A percentile compares a stretch with the other conserved stretches of the same genome.
These are phyloP conservation scores for Phycomyces blakesleeanus DNA, from an alignment of 192 early-diverging fungal genomes.

Conservation along the genomic window DNA sequence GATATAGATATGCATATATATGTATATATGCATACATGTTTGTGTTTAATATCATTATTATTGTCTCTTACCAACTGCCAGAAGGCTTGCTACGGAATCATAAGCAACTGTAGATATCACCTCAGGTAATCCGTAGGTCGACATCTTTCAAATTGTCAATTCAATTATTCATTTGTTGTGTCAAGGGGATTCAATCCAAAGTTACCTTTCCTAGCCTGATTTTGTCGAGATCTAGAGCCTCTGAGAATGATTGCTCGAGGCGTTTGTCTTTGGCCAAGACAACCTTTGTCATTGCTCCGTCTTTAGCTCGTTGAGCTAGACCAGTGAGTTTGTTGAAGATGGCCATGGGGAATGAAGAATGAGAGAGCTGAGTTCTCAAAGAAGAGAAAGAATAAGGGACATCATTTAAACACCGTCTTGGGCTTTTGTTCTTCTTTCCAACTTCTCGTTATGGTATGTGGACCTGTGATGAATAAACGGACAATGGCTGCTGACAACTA, in stretches of 20 bases:
- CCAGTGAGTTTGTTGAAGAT: slow-evolving; percentile 32
- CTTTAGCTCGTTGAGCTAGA: slow-evolving; percentile 27
- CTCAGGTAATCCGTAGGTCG: slow-evolving; percentile 40
- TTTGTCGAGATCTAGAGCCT: slow-evolving; percentile 3
- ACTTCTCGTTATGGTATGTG: too few species aligned
- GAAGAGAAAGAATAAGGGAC: background rate
- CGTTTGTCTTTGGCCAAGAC: slow-evolving; percentile 28
- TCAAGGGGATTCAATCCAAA: background rate
- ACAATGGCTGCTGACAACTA: background rate
- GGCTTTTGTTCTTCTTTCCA: slow-evolving; percentile 5
- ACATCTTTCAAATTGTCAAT: slow-evolving; percentile 14
- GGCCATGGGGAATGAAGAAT: slow-evolving; percentile 20
- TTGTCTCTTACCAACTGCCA: slow-evolving; percentile 55
- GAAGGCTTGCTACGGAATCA: slow-evolving; percentile 49
- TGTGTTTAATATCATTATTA: too few species aligned
- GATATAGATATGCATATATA: too few species aligned
- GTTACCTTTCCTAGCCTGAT: slow-evolving; percentile 10
- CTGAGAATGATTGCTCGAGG: slow-evolving; percentile 24
- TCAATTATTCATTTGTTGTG: background rate
- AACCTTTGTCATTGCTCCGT: slow-evolving; percentile 17
- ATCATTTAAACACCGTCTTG: background rate
- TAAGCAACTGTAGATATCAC: slow-evolving; percentile 40
- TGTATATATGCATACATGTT: too few species aligned
- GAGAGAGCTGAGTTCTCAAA: background rate
- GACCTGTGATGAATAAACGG: too few species aligned